Evolutionary conservation across 2,329 filamentous ascomycete species (phyloP).

Genomic region (Pseudogymnoascus sp.): DNA sequence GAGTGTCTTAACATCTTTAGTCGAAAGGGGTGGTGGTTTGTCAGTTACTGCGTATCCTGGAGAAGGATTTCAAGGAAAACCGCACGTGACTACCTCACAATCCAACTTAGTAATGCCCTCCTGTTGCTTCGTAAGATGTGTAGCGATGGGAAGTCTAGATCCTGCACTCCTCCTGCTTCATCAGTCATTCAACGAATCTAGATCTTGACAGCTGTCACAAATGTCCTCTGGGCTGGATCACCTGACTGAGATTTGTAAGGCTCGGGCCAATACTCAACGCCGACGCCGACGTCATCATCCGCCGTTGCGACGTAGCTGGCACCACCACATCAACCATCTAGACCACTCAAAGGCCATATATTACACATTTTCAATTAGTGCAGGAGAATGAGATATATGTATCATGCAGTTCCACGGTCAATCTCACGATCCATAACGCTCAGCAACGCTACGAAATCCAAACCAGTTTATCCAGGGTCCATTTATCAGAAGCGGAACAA

Average conservation of each 20-base stretch:
- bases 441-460: neutral
- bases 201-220: neutral
- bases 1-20: neutral
- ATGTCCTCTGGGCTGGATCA: neutral
- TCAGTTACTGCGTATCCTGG: too few relatives aligned
- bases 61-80: neutral
- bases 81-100: neutral
- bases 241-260: neutral
- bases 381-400: neutral
- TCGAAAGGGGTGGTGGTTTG: neutral
- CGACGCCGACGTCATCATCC: constrained; percentile 2
- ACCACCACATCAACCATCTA: neutral
- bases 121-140: neutral
- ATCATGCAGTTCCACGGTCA: neutral
- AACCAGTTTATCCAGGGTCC: neutral
- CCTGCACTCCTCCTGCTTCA: neutral
- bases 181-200: neutral
- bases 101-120: neutral
- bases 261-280: neutral
- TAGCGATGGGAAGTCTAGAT: neutral
- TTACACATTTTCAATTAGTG: neutral
- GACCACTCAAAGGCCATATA: neutral
- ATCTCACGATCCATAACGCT: neutral
- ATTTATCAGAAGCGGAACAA: neutral
- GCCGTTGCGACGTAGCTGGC: neutral